phyloP scores from a whole-genome alignment of 2,329 filamentous ascomycete species.

The Verticillium klebahnii region DNA sequence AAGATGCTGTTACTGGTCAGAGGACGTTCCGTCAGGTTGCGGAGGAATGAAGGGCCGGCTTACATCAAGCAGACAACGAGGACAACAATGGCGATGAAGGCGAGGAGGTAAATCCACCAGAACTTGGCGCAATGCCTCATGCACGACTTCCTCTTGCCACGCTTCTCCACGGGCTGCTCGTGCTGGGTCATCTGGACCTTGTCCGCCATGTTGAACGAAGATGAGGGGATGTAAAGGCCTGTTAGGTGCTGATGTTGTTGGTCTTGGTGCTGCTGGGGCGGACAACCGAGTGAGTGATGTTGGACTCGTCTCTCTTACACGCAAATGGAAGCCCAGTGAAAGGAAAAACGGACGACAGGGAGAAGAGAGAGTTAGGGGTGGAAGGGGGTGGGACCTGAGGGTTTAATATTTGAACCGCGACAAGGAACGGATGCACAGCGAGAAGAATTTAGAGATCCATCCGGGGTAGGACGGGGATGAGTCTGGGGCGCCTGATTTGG shows the following conservation, averaged over 20 bases:
- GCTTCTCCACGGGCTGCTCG: slow-evolving; percentile 22
- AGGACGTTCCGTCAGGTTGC: background rate
- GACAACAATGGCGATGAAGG: slow-evolving; percentile 42
- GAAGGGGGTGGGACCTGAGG: slow-evolving; percentile 6
- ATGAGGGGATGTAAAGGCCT: background rate
- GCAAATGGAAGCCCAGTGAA: background rate
- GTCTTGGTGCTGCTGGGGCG: background rate
- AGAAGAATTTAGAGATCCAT: slow-evolving; percentile 4
- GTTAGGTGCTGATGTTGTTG: background rate
- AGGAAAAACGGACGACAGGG: background rate
- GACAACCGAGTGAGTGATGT: background rate
- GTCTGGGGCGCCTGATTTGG: background rate
- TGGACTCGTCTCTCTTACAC: background rate
- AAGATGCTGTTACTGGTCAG: slow-evolving; percentile 40
- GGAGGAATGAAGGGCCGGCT: slow-evolving; percentile 26
- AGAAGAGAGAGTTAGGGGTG: background rate
- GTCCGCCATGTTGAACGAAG: slow-evolving; percentile 28
- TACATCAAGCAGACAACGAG: slow-evolving; percentile 57
- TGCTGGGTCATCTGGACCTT: slow-evolving; percentile 29
- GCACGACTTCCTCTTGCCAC: slow-evolving; percentile 31
- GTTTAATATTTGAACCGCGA: slow-evolving; percentile 6
- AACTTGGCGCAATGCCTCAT: slow-evolving; percentile 47
- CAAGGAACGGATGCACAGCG: background rate
- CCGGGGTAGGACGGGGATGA: slow-evolving; percentile 7
- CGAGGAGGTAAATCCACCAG: slow-evolving; percentile 58